Evolutionary conservation across 202 grass and related monocot species (phyloP).

Genomic region (Brachypodium distachyon): DNA sequence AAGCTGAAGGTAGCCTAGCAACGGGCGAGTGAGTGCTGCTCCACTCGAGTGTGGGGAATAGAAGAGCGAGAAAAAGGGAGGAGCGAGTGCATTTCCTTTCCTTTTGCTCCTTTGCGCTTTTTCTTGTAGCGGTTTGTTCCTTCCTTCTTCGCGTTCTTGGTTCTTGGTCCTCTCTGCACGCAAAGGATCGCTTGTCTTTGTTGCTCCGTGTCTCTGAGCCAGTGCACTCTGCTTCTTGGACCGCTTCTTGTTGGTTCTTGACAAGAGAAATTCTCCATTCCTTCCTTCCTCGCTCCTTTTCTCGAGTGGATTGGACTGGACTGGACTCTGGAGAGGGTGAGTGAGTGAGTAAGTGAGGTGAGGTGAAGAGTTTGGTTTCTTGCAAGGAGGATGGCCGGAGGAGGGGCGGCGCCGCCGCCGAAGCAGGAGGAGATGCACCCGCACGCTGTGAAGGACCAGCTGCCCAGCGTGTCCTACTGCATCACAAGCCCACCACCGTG

Average conservation of each 20-base stretch:
- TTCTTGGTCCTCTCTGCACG: slow-evolving; percentile 15
- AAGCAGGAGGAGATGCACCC: slow-evolving; percentile 83
- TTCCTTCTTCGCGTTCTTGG: background rate
- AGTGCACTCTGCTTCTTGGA: no score
- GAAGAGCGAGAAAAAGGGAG: background rate
- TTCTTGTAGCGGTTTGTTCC: background rate
- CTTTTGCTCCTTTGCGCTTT: background rate
- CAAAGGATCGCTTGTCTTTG: slow-evolving; percentile 17
- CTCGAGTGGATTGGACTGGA: background rate
- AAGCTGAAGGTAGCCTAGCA: no score
- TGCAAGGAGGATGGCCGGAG: slow-evolving; percentile 33
- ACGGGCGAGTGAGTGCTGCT: background rate
- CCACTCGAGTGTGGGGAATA: background rate
- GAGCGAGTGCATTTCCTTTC: background rate
- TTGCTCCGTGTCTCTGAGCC: background rate
- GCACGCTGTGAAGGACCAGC: slow-evolving; percentile 69
- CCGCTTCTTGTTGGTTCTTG: background rate
- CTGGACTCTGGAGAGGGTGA: no score
- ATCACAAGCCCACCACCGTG: slow-evolving; percentile 81
- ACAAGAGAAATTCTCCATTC: no score
- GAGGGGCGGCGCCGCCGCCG: slow-evolving; percentile 59
- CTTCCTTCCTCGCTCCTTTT: background rate
- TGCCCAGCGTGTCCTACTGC: slow-evolving; percentile 68
- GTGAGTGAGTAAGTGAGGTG: background rate
- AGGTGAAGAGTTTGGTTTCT: background rate